Conservation (phyloP, 2,329 filamentous ascomycete species). For the Coccinonectria pachysandricola region DNA sequence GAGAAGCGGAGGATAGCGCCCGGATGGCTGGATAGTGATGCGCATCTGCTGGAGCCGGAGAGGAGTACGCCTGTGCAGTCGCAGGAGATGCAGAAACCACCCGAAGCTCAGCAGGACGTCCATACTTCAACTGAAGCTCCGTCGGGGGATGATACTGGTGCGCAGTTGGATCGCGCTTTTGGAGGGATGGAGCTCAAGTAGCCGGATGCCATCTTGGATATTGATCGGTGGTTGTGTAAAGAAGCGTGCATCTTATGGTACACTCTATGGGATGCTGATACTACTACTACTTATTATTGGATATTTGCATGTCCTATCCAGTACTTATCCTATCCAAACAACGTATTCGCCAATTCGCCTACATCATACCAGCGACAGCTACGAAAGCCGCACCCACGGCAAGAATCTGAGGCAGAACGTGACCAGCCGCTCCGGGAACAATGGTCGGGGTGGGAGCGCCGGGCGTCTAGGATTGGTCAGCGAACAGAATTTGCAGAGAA, state of each 20-base stretch:
- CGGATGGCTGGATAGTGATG: conserved; percentile 70
- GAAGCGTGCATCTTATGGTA: too few relatives aligned
- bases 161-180: conserved; percentile 49
- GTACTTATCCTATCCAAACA: too few relatives aligned
- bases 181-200: conserved; percentile 33
- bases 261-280: too few relatives aligned
- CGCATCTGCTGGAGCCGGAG: conserved; percentile 58
- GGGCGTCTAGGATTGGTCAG: conserved; percentile 1
- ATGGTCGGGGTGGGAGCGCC: conserved; percentile 4
- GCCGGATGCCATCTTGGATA: too few relatives aligned
- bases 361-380: conserved; percentile 8
- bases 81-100: conserved; percentile 14
- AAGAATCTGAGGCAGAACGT: conserved; percentile 4
- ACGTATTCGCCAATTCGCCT: background rate
- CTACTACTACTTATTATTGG: too few relatives aligned
- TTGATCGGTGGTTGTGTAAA: too few relatives aligned
- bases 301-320: too few relatives aligned
- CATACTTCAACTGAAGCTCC: conserved; percentile 12
- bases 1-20: conserved; percentile 74
- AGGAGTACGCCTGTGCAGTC: conserved; percentile 26
- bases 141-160: conserved; percentile 38
- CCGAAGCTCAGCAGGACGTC: conserved; percentile 5
- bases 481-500: too few relatives aligned
- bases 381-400: conserved; percentile 7
- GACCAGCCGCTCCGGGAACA: conserved; percentile 5